phyloP scores from a whole-genome alignment of 2,329 filamentous ascomycete genomes.

The Elsinoe perseae region DNA sequence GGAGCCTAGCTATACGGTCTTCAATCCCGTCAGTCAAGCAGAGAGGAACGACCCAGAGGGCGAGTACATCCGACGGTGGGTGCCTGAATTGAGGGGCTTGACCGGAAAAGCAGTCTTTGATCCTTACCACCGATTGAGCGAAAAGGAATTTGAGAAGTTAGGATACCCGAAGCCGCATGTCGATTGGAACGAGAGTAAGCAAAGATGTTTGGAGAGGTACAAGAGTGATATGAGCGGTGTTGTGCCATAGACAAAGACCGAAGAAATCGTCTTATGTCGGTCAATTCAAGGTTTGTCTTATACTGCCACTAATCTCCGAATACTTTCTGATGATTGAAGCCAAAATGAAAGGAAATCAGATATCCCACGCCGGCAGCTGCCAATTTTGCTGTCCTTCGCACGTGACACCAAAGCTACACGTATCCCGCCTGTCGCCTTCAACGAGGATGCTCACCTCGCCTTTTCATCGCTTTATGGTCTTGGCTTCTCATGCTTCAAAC shows the following conservation, averaged over 20 bases:
- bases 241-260: slow-evolving; percentile 22
- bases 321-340: too few species aligned
- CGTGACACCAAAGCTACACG: too few species aligned
- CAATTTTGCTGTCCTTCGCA: too few species aligned
- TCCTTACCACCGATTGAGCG: slow-evolving; percentile 37
- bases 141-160: slow-evolving; percentile 43
- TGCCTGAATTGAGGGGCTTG: slow-evolving; percentile 33
- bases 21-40: slow-evolving; percentile 36
- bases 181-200: slow-evolving; percentile 37
- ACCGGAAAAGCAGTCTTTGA: slow-evolving; percentile 44
- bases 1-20: slow-evolving; percentile 46
- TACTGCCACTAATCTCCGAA: too few species aligned
- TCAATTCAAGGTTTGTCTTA: too few species aligned
- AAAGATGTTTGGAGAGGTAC: slow-evolving; percentile 37
- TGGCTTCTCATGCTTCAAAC: too few species aligned
- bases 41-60: slow-evolving; percentile 34
- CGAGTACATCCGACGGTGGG: slow-evolving; percentile 33
- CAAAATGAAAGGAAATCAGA: too few species aligned
- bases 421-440: too few species aligned
- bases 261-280: neutral
- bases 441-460: too few species aligned
- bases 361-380: too few species aligned
- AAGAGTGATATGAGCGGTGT: slow-evolving; percentile 39
- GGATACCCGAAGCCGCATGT: slow-evolving; percentile 42
- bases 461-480: too few species aligned